Evolutionary conservation across 495 filamentous ascomycete species (phyloP).

Genomic region (Elasticomyces elasticus): DNA sequence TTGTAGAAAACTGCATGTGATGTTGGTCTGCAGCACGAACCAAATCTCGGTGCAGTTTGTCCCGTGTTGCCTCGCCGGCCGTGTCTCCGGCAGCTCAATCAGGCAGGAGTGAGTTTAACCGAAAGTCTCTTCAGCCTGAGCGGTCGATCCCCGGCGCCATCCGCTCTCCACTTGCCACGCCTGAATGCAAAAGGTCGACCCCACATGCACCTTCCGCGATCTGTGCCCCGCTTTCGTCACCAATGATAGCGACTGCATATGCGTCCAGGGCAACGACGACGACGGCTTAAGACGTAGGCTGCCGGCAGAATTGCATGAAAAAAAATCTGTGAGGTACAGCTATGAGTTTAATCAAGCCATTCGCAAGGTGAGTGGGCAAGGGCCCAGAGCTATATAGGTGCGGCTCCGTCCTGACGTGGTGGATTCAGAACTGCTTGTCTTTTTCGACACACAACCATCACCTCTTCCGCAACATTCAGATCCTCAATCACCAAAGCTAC

Average conservation of each 20-base stretch:
- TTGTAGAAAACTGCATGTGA: no score
- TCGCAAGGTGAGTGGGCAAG: constrained; percentile 8
- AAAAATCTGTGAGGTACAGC: not conserved
- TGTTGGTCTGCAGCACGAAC: no score
- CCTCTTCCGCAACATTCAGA: not conserved
- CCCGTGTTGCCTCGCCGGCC: no score
- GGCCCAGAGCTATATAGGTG: not conserved
- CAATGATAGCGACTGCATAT: not conserved
- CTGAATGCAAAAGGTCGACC: not conserved
- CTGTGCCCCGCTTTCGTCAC: not conserved
- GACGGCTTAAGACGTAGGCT: constrained; percentile 3
- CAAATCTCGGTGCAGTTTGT: no score
- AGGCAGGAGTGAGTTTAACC: not conserved
- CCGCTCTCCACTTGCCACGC: constrained; percentile 1
- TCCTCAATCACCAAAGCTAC: not conserved
- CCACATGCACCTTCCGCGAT: not conserved
- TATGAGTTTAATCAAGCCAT: constrained; percentile 13
- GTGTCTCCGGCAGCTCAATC: not conserved
- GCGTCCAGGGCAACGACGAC: not conserved
- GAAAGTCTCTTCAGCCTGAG: not conserved
- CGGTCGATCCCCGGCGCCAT: not conserved
- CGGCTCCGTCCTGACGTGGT: not conserved
- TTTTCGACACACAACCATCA: not conserved
- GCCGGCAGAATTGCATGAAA: constrained; percentile 8
- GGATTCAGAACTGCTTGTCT: constrained; percentile 8